These are phyloP conservation scores for Ophiocordyceps camponoti-leonardi DNA, from an alignment of 2,329 filamentous ascomycete species.

Conservation along the genomic window DNA sequence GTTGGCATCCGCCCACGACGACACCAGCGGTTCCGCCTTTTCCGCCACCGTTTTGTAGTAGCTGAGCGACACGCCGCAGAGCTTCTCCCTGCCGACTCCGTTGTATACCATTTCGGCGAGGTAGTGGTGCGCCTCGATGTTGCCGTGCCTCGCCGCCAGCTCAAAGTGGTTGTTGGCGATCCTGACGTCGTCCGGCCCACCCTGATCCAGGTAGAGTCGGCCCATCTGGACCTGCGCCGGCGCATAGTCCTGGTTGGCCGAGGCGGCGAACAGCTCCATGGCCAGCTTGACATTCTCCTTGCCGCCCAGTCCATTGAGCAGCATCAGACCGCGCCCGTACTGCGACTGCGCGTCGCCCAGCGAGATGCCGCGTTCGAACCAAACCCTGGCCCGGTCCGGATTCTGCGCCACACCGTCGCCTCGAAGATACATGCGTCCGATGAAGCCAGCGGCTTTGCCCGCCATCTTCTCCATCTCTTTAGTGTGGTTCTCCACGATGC, in stretches of 20 bases:
- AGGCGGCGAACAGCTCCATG: constrained; percentile 57
- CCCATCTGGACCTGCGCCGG: constrained; percentile 72
- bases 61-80: constrained; percentile 57
- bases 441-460: constrained; percentile 67
- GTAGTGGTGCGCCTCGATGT: constrained; percentile 84
- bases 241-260: constrained; percentile 67
- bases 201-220: constrained; percentile 73
- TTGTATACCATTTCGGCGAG: constrained; percentile 73
- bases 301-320: constrained; percentile 61
- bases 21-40: constrained; percentile 54
- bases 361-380: constrained; percentile 66
- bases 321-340: constrained; percentile 69
- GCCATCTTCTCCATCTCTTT: constrained; percentile 60
- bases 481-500: constrained; percentile 50
- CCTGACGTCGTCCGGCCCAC: constrained; percentile 47
- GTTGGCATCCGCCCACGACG: constrained; percentile 70
- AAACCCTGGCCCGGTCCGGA: constrained; percentile 56
- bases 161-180: constrained; percentile 79
- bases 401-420: constrained; percentile 73
- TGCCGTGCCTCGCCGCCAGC: constrained; percentile 62
- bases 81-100: constrained; percentile 63
- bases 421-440: constrained; percentile 78
- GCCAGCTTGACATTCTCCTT: constrained; percentile 53
- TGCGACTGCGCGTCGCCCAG: constrained; percentile 71
- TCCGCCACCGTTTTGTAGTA: constrained; percentile 75